Evolutionary conservation across 2,329 filamentous ascomycete species (phyloP).

Genomic region (Fusarium keratoplasticum): DNA sequence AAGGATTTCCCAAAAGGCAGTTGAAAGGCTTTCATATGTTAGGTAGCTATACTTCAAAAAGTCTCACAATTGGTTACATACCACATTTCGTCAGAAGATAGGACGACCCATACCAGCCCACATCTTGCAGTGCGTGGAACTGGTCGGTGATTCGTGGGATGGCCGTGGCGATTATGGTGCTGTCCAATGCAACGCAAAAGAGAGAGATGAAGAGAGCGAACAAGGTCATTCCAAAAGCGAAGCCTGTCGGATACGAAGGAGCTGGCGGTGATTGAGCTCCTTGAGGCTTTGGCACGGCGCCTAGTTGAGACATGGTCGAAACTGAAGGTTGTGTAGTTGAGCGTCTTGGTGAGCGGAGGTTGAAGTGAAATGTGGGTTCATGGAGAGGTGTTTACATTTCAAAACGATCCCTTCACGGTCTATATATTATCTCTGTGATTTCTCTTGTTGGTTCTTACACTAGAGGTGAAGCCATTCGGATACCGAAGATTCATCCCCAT

Average conservation of each 20-base stretch:
- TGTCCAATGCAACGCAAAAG: not conserved
- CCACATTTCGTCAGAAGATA: not conserved
- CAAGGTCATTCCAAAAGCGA: not conserved
- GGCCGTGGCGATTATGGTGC: not conserved
- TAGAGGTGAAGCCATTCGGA: not conserved
- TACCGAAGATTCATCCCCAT: not conserved
- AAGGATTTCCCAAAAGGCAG: conserved; percentile 46
- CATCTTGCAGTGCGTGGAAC: not conserved
- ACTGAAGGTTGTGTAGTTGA: not conserved
- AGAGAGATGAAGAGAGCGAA: not conserved
- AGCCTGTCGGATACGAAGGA: not conserved
- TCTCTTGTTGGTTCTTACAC: not conserved
- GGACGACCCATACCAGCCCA: not conserved
- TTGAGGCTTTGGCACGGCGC: not conserved
- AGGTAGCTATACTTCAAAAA: not conserved
- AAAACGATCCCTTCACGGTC: too few relatives aligned
- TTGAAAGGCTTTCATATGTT: not conserved
- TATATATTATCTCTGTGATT: not conserved
- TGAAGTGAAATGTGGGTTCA: not conserved
- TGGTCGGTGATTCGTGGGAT: not conserved
- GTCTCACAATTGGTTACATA: not conserved
- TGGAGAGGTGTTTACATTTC: not conserved
- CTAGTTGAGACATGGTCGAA: not conserved
- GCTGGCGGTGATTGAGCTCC: not conserved
- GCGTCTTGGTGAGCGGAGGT: not conserved